A percentile compares a stretch with the other conserved stretches of the same genome.
Conservation (phyloP, 2,329 filamentous ascomycete species). For the Talaromyces sp. region DNA sequence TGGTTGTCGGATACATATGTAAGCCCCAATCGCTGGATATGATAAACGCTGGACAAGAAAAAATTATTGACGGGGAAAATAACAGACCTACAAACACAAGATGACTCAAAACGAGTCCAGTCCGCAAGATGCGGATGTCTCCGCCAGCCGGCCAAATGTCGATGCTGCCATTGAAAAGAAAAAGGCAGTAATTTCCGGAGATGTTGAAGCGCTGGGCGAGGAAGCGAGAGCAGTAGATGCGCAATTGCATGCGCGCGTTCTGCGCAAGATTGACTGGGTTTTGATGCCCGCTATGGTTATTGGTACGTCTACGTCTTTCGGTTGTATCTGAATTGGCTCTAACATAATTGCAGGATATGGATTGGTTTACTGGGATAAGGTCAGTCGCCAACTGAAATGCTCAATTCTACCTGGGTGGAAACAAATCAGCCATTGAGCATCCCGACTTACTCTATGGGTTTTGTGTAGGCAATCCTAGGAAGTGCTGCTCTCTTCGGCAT, state of each 20-base stretch:
- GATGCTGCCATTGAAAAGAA: not conserved
- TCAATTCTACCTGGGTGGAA: not conserved
- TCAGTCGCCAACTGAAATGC: constrained; percentile 26
- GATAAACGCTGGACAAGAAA: not conserved
- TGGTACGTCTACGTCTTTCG: constrained; percentile 33
- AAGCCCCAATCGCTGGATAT: not conserved
- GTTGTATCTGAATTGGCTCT: not conserved
- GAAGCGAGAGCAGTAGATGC: constrained; percentile 3
- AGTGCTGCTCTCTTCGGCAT: constrained; percentile 73
- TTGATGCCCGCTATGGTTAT: constrained; percentile 67
- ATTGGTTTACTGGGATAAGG: constrained; percentile 69
- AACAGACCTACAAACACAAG: not conserved
- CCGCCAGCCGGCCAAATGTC: not conserved
- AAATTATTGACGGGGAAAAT: not conserved
- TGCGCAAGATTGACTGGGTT: constrained; percentile 66
- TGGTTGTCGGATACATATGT: not conserved
- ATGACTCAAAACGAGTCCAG: not conserved
- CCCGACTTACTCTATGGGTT: not conserved
- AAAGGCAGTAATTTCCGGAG: not conserved
- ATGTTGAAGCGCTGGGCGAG: constrained; percentile 4
- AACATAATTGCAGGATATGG: constrained; percentile 49
- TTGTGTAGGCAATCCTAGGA: constrained; percentile 65
- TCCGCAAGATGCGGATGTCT: not conserved
- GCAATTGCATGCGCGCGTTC: constrained; percentile 43
- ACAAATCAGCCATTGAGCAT: not conserved